Evolutionary conservation across 2,329 filamentous ascomycete genomes (phyloP), one percentile per base, ranked within the genome.

Genomic region (Penicillium sclerotigenum): DNA sequence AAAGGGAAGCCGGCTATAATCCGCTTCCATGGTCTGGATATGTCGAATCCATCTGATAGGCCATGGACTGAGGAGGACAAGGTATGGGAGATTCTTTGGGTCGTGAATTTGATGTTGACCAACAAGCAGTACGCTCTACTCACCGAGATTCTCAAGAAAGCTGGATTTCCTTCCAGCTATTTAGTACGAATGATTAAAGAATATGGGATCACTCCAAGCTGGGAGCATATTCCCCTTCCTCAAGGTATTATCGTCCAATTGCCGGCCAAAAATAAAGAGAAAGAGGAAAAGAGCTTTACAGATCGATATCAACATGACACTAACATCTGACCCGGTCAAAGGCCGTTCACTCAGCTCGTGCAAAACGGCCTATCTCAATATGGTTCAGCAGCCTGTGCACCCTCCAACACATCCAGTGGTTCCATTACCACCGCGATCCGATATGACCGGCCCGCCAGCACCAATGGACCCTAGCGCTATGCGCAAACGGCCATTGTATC

Each of bases 1-100:
- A 60, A 58, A 40, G 51, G 60, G 58, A 49, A 45, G 53, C 42
- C 56, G 31, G 56, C 24, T 56, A 46, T 52, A 45, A 54, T 57
- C 63, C 55, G 65, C 60, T 65, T 70, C 67, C 67, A 75, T 74
- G 72, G 65, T 67, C 59, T 56, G 73, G 73, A 75, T 65, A 77
- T 77, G 75, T 77, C 75, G 69, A 73, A 70, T 70, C 68, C 64
- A 73, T 61, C 69, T 55, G 75, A 76, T 62, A 73, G 67, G 62
- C 69, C 69, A 68, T 77, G 75, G 75, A 71, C 72, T 33, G 75
- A 77, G 68, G 74, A 76, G 68, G 75, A 77, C 71, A 77, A 74
- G 74, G 75, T 77, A 75, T 56, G 67, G 20, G 34, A 34, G 26
- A 7, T 28, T 24, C 26, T 4, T 10, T n/a, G 41, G 42, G 54